phyloP scores from a whole-genome alignment of 1,284 basidiomycete genomes.

The Puccinia sorghi region DNA sequence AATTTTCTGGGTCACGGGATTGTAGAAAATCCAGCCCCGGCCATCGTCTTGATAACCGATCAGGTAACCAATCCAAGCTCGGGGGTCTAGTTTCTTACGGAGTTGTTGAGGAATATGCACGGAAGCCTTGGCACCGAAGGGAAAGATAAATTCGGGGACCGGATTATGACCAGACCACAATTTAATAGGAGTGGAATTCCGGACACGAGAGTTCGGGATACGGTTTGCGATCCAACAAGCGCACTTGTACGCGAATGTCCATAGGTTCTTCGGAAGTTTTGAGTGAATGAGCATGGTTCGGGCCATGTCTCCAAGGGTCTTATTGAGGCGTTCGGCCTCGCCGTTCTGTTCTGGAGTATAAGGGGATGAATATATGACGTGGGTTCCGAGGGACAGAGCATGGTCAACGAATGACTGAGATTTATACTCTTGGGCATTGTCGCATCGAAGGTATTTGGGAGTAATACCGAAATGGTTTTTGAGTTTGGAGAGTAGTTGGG shows the following conservation, averaged over 20 bases:
- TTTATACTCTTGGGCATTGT: background rate
- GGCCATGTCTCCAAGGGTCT: too few species aligned
- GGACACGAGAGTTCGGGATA: background rate
- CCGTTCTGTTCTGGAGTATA: background rate
- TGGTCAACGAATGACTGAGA: too few species aligned
- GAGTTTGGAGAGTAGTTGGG: background rate
- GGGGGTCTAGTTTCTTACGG: too few species aligned
- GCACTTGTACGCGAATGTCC: background rate
- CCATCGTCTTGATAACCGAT: too few species aligned
- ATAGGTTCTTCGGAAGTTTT: background rate
- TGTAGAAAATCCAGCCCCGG: too few species aligned
- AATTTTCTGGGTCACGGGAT: too few species aligned
- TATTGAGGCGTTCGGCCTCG: background rate
- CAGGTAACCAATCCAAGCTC: too few species aligned
- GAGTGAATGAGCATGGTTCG: background rate
- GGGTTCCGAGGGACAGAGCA: too few species aligned
- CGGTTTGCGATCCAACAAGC: background rate
- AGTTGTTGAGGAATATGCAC: too few species aligned
- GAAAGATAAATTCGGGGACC: background rate
- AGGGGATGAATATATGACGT: too few species aligned
- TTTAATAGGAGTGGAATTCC: background rate
- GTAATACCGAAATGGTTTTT: background rate
- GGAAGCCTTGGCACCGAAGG: too few species aligned
- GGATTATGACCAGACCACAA: background rate
- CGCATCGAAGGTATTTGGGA: constrained; percentile 2